Percentiles rank a stretch among this genome's conserved stretches.
These are phyloP conservation scores for Coccomyxa sp. DNA, from an alignment of 139 green algal species.

Conservation along the genomic window DNA sequence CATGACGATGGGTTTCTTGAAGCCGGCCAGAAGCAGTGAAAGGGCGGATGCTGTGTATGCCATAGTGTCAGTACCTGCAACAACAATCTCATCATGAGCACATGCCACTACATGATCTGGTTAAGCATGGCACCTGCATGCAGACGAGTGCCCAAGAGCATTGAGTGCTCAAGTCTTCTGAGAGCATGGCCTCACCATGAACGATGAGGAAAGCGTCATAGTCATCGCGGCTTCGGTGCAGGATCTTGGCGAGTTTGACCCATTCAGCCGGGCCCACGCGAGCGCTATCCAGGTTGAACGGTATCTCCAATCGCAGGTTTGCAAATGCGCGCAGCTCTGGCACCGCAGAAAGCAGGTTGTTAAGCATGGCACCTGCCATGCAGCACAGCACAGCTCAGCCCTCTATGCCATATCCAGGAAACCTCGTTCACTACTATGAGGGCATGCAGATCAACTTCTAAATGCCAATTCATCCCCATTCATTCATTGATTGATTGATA, in stretches of 20 bases:
- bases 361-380: constrained; percentile 35
- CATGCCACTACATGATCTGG: too few species aligned
- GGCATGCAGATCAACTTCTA: neutral
- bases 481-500: neutral
- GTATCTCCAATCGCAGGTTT: constrained; percentile 67
- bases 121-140: too few species aligned
- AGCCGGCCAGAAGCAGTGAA: constrained; percentile 76
- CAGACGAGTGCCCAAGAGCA: too few species aligned
- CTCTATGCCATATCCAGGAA: neutral
- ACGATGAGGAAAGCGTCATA: constrained; percentile 79
- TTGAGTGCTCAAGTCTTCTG: neutral
- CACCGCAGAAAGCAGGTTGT: constrained; percentile 52
- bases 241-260: constrained; percentile 57
- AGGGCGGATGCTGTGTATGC: constrained; percentile 85
- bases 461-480: neutral
- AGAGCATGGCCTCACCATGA: constrained; percentile 7
- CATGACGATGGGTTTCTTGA: constrained; percentile 70
- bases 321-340: constrained; percentile 78
- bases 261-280: constrained; percentile 67
- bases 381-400: neutral
- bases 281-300: constrained; percentile 60
- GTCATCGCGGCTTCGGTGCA: constrained; percentile 41
- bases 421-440: neutral
- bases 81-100: neutral
- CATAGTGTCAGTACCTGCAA: constrained; percentile 78